Base-by-base conservation (phyloP, 192 early-diverging fungal species). In the Thoreauomyces humboldtii region DNA sequence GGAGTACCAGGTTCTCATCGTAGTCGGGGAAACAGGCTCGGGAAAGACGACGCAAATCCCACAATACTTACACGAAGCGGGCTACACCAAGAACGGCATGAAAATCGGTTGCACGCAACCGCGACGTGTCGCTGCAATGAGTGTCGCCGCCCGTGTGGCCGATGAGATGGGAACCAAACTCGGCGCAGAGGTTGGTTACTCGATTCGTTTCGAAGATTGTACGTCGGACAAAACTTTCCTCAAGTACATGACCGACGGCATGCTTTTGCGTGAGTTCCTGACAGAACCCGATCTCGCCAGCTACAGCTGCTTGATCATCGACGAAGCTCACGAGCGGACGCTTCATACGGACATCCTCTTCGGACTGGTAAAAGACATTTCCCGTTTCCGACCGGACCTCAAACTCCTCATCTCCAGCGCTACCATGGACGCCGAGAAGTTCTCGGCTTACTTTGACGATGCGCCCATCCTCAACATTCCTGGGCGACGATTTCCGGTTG, bases 211-310 rank as follows among this genome's bases (percentile, higher is more conserved):
- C 67, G 97, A 99, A 71, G 97, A 99, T 75, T 94, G 92, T 69
- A 98, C 97, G 4, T 86, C 86, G 1, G 95, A 98, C 27, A 93
- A 93, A 73, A 99, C 97, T 0, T 73, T 89, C 19, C 79, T 99
- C 51, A 97, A 98, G 70, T 98, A 98, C 63, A 98, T 99, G 97
- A 99, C 97, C 0, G 97, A 98, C 72, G 97, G 97, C 52, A 92
- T 96, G 91, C 77, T 99, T 22, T 84, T 99, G 21, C 84, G 97
- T 46, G 97, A 99, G 74, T 99, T 96, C 62, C 84, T 99, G 82
- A 93, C 92, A 4, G 95, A 96, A 68, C 95, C 96, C 0, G 92
- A 96, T 68, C 77, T 99, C 48, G 87, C 81, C 19, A 82, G 83
- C 17, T 99, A 99, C 72, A 89, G 84, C 34, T 91, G 91, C 56